phyloP scores from a whole-genome alignment of 73 alveolate species.

The Paramecium primaurelia region DNA sequence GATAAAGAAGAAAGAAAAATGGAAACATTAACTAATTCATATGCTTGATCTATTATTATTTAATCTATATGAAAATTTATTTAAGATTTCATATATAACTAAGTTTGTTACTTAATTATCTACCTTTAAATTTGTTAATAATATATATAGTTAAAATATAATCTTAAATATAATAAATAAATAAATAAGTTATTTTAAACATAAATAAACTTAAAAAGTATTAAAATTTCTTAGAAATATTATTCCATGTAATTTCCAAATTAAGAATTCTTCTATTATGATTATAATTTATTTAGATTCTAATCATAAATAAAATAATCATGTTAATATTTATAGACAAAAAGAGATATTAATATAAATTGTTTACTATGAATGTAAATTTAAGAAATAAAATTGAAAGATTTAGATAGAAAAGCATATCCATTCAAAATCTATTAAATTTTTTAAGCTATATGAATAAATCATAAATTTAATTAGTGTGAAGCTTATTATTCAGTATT shows the following conservation, averaged over 20 bases:
- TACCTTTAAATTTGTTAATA: neutral
- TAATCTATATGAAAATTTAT: neutral
- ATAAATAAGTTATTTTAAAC: neutral
- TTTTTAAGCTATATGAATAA: neutral
- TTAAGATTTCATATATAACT: neutral
- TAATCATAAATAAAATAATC: too few relatives aligned
- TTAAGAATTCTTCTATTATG: neutral
- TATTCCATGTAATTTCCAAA: neutral
- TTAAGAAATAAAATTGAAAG: neutral
- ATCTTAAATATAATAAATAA: too few relatives aligned
- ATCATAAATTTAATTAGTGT: neutral
- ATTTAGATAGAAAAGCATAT: conserved; percentile 31
- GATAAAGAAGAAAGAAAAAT: conserved; percentile 22
- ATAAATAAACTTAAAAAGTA: neutral
- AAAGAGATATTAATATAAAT: conserved; percentile 1
- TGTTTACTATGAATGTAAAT: neutral
- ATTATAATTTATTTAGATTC: too few relatives aligned
- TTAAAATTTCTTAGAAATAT: neutral
- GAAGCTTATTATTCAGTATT: neutral
- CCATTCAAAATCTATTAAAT: neutral
- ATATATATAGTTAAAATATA: neutral
- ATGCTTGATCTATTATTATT: neutral
- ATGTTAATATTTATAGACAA: neutral
- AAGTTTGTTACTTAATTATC: neutral
- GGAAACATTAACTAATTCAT: conserved; percentile 13